Evolutionary conservation across 2,329 filamentous ascomycete species (phyloP).

Genomic region (Diplodia intermedia): DNA sequence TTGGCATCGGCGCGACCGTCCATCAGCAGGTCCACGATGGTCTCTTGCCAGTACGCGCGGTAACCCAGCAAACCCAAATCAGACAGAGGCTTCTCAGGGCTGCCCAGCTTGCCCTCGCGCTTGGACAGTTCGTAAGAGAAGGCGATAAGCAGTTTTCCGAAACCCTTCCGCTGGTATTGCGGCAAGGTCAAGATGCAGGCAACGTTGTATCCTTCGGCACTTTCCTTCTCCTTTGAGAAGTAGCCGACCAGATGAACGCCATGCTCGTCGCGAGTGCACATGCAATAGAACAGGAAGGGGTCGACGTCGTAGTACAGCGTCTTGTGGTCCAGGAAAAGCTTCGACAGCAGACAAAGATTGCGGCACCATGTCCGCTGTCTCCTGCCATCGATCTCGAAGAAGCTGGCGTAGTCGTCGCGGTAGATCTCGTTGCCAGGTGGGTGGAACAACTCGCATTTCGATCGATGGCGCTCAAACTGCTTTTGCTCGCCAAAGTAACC

Average conservation of each 20-base stretch:
- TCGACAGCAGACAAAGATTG: conserved; percentile 91
- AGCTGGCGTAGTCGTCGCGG: conserved; percentile 89
- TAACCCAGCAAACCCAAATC: conserved; percentile 94
- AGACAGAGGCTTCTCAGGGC: conserved; percentile 93
- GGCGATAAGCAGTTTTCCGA: conserved; percentile 90
- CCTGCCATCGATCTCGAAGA: conserved; percentile 96
- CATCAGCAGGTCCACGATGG: conserved; percentile 85
- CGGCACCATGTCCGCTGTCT: conserved; percentile 96
- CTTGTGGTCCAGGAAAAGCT: conserved; percentile 97
- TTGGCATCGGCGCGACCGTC: conserved; percentile 73
- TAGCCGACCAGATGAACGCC: conserved; percentile 98
- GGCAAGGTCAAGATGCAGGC: conserved; percentile 97
- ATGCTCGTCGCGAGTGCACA: conserved; percentile 86
- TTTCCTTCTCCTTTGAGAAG: conserved; percentile 98
- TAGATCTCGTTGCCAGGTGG: conserved; percentile 99
- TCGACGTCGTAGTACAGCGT: conserved; percentile 99
- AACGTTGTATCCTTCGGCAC: conserved; percentile 94
- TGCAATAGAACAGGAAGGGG: conserved; percentile 97
- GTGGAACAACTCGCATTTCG: conserved; percentile 89
- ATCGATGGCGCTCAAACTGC: conserved; percentile 82
- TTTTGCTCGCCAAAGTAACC: conserved; percentile 85
- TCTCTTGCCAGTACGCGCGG: conserved; percentile 96
- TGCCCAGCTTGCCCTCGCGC: conserved; percentile 92
- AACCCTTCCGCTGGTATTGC: conserved; percentile 94
- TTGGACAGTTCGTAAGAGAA: conserved; percentile 98